Conservation (phyloP, 495 filamentous ascomycete species). For the Penicilliopsis zonata region DNA sequence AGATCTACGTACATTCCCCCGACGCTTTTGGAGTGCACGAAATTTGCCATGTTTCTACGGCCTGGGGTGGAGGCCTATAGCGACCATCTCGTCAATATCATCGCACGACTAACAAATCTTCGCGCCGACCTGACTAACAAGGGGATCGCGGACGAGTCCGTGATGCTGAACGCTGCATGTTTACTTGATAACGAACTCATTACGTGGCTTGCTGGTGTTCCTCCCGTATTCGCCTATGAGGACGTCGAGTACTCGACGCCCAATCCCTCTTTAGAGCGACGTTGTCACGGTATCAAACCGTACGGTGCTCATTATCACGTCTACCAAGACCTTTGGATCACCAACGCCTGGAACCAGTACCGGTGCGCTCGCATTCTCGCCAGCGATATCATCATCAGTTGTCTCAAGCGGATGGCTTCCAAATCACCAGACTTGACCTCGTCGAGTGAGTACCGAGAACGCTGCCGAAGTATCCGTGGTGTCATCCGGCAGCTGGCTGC, state of each 20-base stretch:
- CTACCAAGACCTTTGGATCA: conserved; percentile 45
- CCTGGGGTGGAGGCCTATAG: conserved; percentile 20
- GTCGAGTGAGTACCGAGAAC: conserved; percentile 19
- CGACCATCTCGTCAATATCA: conserved; percentile 24
- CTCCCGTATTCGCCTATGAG: conserved; percentile 23
- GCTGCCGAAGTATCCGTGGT: conserved; percentile 20
- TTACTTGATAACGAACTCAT: conserved; percentile 40
- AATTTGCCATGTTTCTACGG: conserved; percentile 22
- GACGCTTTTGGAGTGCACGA: conserved; percentile 21
- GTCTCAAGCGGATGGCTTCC: conserved; percentile 8
- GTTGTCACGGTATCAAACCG: conserved; percentile 12
- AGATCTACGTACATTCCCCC: conserved; percentile 20
- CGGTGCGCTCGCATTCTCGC: conserved; percentile 47
- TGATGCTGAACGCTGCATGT: conserved; percentile 32
- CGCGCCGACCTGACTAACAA: conserved; percentile 30
- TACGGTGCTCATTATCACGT: conserved; percentile 48
- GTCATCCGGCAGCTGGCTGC: conserved; percentile 23
- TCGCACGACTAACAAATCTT: conserved; percentile 31
- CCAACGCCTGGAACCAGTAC: conserved; percentile 50
- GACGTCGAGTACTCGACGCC: conserved; percentile 12
- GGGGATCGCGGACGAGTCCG: conserved; percentile 21
- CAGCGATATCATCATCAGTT: conserved; percentile 36
- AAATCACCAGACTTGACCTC: conserved; percentile 1
- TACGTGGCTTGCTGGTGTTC: conserved; percentile 26
- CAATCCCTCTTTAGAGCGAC: conserved; percentile 11